A percentile compares a stretch with the other conserved stretches of the same genome.
phyloP scores from a whole-genome alignment of 192 early-diverging fungal species.

The Endogone sp. region DNA sequence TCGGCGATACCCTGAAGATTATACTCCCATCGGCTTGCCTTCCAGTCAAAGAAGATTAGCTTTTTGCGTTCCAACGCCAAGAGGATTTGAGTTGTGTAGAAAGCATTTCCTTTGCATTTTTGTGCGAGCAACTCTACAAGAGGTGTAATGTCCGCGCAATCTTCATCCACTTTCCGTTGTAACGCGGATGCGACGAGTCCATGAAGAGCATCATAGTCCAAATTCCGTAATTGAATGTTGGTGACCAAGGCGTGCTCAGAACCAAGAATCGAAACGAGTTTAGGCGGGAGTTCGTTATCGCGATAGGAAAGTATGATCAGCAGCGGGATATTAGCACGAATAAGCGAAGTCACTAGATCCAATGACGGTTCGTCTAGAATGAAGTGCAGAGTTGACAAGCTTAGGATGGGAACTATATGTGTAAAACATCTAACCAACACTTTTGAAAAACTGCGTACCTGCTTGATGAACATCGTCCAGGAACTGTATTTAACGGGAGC shows the following conservation, averaged over 20 bases:
- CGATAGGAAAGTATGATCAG: constrained; percentile 18
- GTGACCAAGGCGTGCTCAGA: constrained; percentile 10
- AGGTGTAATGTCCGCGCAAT: constrained; percentile 13
- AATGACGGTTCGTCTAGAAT: constrained; percentile 25
- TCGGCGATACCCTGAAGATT: constrained; percentile 18
- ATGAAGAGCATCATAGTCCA: constrained; percentile 18
- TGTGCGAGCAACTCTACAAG: constrained; percentile 21
- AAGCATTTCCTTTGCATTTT: constrained; percentile 22
- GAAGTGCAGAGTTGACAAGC: not conserved
- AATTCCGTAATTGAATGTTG: constrained; percentile 14
- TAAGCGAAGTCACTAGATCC: constrained; percentile 19
- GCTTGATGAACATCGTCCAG: constrained; percentile 30
- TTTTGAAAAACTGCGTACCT: constrained; percentile 10
- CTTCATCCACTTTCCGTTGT: constrained; percentile 15
- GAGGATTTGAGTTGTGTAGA: constrained; percentile 25
- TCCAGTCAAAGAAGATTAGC: constrained; percentile 25
- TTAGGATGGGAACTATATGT: not conserved
- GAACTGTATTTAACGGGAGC: constrained; percentile 10
- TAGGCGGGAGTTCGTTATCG: constrained; percentile 12
- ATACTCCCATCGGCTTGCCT: constrained; percentile 26
- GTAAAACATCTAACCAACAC: too few species aligned
- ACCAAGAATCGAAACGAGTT: constrained; percentile 6
- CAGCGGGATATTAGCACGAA: constrained; percentile 15
- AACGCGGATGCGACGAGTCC: constrained; percentile 19
- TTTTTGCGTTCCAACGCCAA: constrained; percentile 20